phyloP scores from a whole-genome alignment of 2,329 filamentous ascomycete species.

The Pseudonectria foliicola region DNA sequence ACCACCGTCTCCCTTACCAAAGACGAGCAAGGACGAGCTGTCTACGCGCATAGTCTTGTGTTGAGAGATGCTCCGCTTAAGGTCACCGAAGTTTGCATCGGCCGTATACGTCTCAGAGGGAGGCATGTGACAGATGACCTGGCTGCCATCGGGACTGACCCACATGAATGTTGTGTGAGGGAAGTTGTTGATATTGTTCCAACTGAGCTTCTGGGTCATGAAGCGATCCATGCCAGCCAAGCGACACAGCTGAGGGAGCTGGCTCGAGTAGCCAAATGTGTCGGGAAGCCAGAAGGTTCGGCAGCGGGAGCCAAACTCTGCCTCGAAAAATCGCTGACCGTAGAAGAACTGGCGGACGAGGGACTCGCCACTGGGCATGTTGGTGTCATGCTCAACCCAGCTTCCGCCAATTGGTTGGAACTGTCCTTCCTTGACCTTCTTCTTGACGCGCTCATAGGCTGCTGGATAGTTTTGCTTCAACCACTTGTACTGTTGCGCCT shows the following conservation, averaged over 20 bases:
- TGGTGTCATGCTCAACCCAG: slow-evolving; percentile 99
- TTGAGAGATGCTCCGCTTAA: slow-evolving; percentile 79
- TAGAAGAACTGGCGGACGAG: slow-evolving; percentile 92
- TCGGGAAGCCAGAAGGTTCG: slow-evolving; percentile 96
- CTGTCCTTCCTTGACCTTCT: slow-evolving; percentile 79
- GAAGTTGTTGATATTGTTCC: slow-evolving; percentile 99
- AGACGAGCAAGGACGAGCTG: slow-evolving; percentile 81
- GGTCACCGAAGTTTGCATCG: slow-evolving; percentile 88
- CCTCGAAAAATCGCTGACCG: slow-evolving; percentile 90
- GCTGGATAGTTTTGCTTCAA: slow-evolving; percentile 82
- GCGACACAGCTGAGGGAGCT: slow-evolving; percentile 88
- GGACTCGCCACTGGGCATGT: slow-evolving; percentile 92
- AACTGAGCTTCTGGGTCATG: slow-evolving; percentile 96
- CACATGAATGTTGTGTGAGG: slow-evolving; percentile 99
- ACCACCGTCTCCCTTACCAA: slow-evolving; percentile 93
- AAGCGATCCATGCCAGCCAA: slow-evolving; percentile 95
- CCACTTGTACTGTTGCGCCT: slow-evolving; percentile 98
- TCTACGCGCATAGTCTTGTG: slow-evolving; percentile 97
- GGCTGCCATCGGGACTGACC: slow-evolving; percentile 91
- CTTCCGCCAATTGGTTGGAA: slow-evolving; percentile 96
- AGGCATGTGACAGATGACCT: slow-evolving; percentile 97
- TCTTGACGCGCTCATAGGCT: slow-evolving; percentile 83
- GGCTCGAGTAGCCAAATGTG: slow-evolving; percentile 94
- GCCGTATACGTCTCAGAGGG: slow-evolving; percentile 94
- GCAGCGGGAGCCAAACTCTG: slow-evolving; percentile 80